Base-by-base conservation (phyloP, 768 basidiomycete genomes). In the Lanmaoa rubissima region DNA sequence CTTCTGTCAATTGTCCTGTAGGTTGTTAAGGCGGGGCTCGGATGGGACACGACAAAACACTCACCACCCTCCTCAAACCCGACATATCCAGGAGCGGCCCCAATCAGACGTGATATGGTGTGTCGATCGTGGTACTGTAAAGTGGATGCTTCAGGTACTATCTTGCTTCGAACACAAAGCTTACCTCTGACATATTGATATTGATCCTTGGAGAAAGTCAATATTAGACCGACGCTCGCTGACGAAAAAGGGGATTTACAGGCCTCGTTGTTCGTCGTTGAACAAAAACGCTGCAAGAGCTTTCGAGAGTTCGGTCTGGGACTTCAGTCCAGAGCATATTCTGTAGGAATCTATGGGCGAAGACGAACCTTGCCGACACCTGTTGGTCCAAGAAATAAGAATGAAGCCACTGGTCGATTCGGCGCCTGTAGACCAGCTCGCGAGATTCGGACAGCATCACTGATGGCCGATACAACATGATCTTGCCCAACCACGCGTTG, bases 51-150 rank as follows among this genome's bases (percentile, higher is more conserved):
- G 12, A 40, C 4, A 8, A 5, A 49, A n/a, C 42, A 62, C 78
- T 54, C 58, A 83, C 90, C 90, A 34, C 83, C 80, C 61, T 86
- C 85, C 57, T 87, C 86, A 61, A 84, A 83, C 10, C 86, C 87
- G 7, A 97, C 87, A 65, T 94, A 96, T 4, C 95, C 95, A 9
- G 95, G 92, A 0, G 94, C 91, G 2, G 93, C 90, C 53, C 95
- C 96, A 50, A 98, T 92, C 24, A 98, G 76, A 5, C 94, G 81
- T 0, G 92, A 92, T 51, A 98, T 87, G 0, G 92, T 93, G 66
- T 98, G 92, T 52, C 94, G 83, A 61, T 95, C 94, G 49, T 92
- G 90, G 65, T 90, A 97, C 82, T 92, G 71, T n/a, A 48, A 38
- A 38, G 4, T 12, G 1, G 14, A 44, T 39, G 48, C 10, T 35